Evolutionary conservation across 129 eudicot species (phyloP), one percentile per base, ranked within the genome.

Genomic region (Oenanthe sinensis): DNA sequence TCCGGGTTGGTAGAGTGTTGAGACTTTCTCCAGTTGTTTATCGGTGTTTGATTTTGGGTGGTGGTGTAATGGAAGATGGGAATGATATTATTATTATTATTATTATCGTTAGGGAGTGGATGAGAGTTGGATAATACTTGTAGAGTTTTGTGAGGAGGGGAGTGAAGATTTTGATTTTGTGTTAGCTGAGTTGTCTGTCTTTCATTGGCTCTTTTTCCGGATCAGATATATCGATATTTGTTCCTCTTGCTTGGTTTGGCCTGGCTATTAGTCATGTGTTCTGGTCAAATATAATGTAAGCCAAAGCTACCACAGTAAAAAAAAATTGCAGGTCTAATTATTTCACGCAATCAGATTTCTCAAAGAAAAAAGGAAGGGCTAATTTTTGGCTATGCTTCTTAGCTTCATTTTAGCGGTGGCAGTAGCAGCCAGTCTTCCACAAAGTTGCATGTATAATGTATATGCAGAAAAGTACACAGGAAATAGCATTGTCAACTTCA

Each of bases 101-200:
- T 83, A 75, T 86, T 68, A 42, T 75, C 62, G 80, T 55, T 46
- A 62, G n/a, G 42, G 72, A 67, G 72, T 67, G 72, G 72, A 30
- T 15, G 42, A 67, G 72, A 67, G 72, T 30, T 48, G 74, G 78
- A 79, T 77, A 28, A 28, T 58, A 52, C 77, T 48, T 75, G 44
- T 58, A 47, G 46, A 47, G 42, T 1, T 69, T 83, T 87, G 93
- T 87, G 95, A 85, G 89, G 89, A 83, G 82, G 86, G 87, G 74
- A 86, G 79, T 58, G 22, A 30, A 75, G 55, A 58, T 75, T 49
- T 75, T 81, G 87, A 88, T 88, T 83, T 79, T 83, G 52, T 54
- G 75, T 36, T 50, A 0, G 84, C 30, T 79, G 55, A 88, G 14
- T 49, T 88, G 91, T 83, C 76, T 20, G 36, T 67, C 33, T 62